These are phyloP conservation scores for Cicer arietinum DNA, from an alignment of 306 rosid genomes.

Conservation along the genomic window DNA sequence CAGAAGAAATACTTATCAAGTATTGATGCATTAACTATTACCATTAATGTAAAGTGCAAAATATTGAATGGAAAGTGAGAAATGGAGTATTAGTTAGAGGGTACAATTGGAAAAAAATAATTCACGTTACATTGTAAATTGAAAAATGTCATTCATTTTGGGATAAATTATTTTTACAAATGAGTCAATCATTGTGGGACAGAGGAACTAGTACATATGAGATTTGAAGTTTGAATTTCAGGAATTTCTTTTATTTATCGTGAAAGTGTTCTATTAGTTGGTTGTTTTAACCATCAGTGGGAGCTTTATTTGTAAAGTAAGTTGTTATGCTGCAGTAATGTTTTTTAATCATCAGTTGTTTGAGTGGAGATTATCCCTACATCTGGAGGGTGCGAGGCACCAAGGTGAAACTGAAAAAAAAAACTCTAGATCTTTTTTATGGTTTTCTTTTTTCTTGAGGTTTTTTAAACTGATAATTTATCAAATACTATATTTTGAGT, in stretches of 20 bases:
- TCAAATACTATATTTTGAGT: neutral
- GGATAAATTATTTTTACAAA: too few species aligned
- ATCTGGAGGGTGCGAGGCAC: neutral
- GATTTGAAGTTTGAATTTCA: neutral
- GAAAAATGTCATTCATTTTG: too few species aligned
- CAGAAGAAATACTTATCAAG: too few species aligned
- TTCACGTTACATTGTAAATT: too few species aligned
- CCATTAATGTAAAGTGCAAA: too few species aligned
- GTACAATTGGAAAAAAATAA: too few species aligned
- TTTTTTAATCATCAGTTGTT: neutral
- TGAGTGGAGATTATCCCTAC: slow-evolving; percentile 7
- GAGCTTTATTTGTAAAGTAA: neutral
- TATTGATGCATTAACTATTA: too few species aligned
- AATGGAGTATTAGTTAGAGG: too few species aligned
- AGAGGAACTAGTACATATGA: slow-evolving; percentile 2
- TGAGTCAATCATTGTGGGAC: too few species aligned
- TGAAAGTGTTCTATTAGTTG: slow-evolving; percentile 12
- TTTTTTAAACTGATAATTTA: slow-evolving; percentile 1
- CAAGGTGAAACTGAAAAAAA: slow-evolving; percentile 1
- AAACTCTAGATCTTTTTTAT: neutral
- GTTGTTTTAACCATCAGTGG: neutral
- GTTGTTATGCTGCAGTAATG: neutral
- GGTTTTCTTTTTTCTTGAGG: slow-evolving; percentile 4
- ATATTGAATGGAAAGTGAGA: too few species aligned
- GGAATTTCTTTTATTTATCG: neutral